Evolutionary conservation across 768 basidiomycete species (phyloP).

Genomic region (Tylopilus rubrobrunneus): DNA sequence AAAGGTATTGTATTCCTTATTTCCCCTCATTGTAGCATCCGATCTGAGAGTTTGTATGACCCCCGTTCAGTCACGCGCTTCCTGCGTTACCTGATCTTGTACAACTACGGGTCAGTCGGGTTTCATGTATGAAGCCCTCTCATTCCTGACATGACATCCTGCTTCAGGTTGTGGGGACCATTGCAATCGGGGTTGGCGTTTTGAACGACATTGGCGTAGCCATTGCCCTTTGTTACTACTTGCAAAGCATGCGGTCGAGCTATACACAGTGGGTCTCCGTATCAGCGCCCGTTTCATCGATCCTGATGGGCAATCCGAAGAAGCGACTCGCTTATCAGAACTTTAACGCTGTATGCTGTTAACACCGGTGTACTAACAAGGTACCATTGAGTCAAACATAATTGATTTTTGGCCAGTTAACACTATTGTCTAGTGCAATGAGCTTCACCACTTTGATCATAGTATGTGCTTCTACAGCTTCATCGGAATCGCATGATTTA

Average conservation of each 20-base stretch:
- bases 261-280: slow-evolving; percentile 36
- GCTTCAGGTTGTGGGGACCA: slow-evolving; percentile 41
- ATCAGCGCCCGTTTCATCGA: neutral
- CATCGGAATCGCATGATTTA: neutral
- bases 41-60: neutral
- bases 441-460: slow-evolving; percentile 50
- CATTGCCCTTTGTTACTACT: slow-evolving; percentile 47
- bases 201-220: slow-evolving; percentile 52
- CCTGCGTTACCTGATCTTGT: slow-evolving; percentile 40
- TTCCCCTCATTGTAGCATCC: neutral
- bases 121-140: neutral
- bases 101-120: slow-evolving; percentile 40
- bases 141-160: neutral
- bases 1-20: slow-evolving; percentile 33
- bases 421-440: slow-evolving; percentile 15
- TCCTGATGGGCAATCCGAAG: slow-evolving; percentile 28
- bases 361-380: slow-evolving; percentile 64
- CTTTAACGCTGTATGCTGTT: slow-evolving; percentile 54
- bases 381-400: slow-evolving; percentile 26
- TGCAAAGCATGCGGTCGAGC: slow-evolving; percentile 51
- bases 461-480: slow-evolving; percentile 34
- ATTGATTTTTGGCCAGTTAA: neutral
- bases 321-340: slow-evolving; percentile 54
- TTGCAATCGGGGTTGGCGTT: slow-evolving; percentile 48
- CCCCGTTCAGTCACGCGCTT: slow-evolving; percentile 36